Base-by-base conservation (phyloP, 495 filamentous ascomycete species). In the Lasiosphaeris hirsuta region DNA sequence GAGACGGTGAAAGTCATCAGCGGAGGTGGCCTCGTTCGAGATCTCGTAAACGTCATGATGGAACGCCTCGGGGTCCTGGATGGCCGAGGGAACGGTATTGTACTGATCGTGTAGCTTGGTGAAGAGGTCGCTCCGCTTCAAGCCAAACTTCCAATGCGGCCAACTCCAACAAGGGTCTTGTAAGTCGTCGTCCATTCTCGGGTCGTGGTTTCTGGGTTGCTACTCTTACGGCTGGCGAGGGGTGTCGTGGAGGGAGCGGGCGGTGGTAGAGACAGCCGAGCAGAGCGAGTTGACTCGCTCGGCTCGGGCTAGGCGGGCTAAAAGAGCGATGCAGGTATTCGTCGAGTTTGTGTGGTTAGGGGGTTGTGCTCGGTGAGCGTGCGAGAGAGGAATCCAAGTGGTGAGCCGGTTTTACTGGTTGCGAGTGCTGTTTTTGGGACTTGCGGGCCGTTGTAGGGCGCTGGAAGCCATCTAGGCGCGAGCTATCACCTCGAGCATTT, bases 81-180 rank as follows among this genome's bases (percentile, higher is more conserved):
- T 69, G 43, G 70, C 46, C 7, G 62, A 65, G 13, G 67, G 49
- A 51, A 72, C 56, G 14, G 73, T 74, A 60, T 75, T 75, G 63
- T 74, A 75, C 53, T 70, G 71, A 53, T 70, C 66, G 54, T 75
- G 73, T 6, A 75, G 64, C 33, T 62, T 65, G 39, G 61, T 63
- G 62, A 73, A 73, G 58, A 75, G 65, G 57, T 74, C 73, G 35
- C 72, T 64, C 41, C 60, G 63, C 66, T 67, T 68, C 62, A 75
- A 63, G 19, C 70, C 70, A 61, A 80, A 80, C 51, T 79, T 78
- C 77, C 77, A 80, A 44, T 72, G 67, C 18, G 76, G 77, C 77
- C 77, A 80, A 51, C 62, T 70, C 63, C 63, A 74, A 58, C 67
- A 66, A 38, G 55, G 40, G 33, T 65, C 68, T 11, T 23, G 51